A percentile compares a stretch with the other conserved stretches of the same genome.
Evolutionary conservation across 1,139 yeast species (phyloP).

Genomic region (Arxiozyma heterogenica): DNA sequence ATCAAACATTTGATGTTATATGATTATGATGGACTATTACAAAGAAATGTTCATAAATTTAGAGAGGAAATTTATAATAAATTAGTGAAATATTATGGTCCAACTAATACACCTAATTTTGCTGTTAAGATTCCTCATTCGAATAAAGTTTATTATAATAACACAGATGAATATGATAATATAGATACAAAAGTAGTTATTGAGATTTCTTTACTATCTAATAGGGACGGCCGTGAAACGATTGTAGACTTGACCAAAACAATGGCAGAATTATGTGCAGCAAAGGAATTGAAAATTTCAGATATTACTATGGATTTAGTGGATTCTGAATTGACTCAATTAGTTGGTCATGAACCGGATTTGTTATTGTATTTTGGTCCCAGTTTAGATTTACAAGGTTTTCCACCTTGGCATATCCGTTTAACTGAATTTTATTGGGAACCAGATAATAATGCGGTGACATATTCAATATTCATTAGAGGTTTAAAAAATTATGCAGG

Average conservation of each 20-base stretch:
- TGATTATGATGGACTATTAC: constrained; percentile 68
- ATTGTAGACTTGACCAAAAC: constrained; percentile 82
- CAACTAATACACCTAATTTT: constrained; percentile 54
- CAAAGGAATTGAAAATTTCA: constrained; percentile 49
- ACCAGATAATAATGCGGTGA: constrained; percentile 69
- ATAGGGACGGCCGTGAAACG: constrained; percentile 81
- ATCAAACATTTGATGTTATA: constrained; percentile 63
- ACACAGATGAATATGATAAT: constrained; percentile 16
- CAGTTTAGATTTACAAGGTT: constrained; percentile 76
- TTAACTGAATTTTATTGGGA: constrained; percentile 87
- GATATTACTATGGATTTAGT: constrained; percentile 70
- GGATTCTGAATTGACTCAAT: constrained; percentile 62
- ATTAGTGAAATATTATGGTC: constrained; percentile 67
- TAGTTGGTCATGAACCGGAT: constrained; percentile 89
- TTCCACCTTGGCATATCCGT: constrained; percentile 97
- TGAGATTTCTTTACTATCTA: constrained; percentile 56
- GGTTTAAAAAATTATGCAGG: constrained; percentile 73
- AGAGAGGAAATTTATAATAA: constrained; percentile 52
- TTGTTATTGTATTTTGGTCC: constrained; percentile 80
- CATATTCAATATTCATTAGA: constrained; percentile 75
- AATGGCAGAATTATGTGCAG: constrained; percentile 64
- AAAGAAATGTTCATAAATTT: constrained; percentile 46
- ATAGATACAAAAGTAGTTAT: constrained; percentile 38
- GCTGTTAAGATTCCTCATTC: constrained; percentile 54
- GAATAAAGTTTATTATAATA: constrained; percentile 38